These are phyloP conservation scores for Blastomyces percursus DNA, from an alignment of 2,329 filamentous ascomycete genomes.

Conservation along the genomic window DNA sequence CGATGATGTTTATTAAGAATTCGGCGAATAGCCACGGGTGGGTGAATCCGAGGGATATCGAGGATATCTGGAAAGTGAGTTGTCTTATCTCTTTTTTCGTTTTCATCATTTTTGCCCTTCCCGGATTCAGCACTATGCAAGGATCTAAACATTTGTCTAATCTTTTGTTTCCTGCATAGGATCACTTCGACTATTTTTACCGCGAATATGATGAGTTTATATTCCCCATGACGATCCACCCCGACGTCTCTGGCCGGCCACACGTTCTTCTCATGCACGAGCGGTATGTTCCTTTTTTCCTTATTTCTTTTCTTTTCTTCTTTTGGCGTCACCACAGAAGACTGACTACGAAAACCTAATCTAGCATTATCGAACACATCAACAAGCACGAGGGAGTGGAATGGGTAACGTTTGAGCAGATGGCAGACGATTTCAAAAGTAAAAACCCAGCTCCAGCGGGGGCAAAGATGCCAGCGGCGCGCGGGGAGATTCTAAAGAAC, in stretches of 20 bases:
- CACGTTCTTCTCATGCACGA: slow-evolving; percentile 66
- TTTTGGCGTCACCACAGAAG: neutral
- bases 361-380: slow-evolving; percentile 54
- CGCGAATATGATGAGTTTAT: slow-evolving; percentile 66
- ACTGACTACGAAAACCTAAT: neutral
- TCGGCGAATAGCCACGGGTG: slow-evolving; percentile 46
- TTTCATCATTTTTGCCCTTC: neutral
- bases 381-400: slow-evolving; percentile 46
- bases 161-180: slow-evolving; percentile 36
- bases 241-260: slow-evolving; percentile 59
- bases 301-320: neutral
- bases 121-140: neutral
- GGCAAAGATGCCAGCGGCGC: slow-evolving; percentile 49
- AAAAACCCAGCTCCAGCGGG: slow-evolving; percentile 49
- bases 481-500: slow-evolving; percentile 44
- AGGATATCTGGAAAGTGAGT: slow-evolving; percentile 45
- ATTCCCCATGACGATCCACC: slow-evolving; percentile 68
- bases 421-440: slow-evolving; percentile 61
- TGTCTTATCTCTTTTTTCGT: neutral
- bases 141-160: neutral
- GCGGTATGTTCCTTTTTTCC: slow-evolving; percentile 37
- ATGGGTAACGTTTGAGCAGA: slow-evolving; percentile 51
- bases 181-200: slow-evolving; percentile 59
- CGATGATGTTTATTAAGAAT: slow-evolving; percentile 39
- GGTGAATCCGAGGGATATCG: slow-evolving; percentile 47